Evolutionary conservation across 768 basidiomycete genomes (phyloP), one percentile per base, ranked within the genome.

Genomic region (Kwoniella mangroviensis): DNA sequence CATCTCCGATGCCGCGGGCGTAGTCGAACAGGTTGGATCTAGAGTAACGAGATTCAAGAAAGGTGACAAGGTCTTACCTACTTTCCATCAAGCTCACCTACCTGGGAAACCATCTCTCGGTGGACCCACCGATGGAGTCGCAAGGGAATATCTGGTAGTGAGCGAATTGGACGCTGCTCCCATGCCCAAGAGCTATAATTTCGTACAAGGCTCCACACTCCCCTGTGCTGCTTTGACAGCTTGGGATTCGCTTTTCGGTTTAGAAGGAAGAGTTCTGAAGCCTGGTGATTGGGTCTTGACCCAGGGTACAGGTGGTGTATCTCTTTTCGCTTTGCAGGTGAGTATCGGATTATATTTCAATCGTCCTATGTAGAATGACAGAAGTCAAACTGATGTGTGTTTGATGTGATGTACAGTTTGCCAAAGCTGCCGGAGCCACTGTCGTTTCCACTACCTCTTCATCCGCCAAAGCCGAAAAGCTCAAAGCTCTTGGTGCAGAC

Each of bases 221-320:
- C 70, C 74, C 41, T 75, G 74, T 34, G 74, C 74, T 34, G 74
- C 60, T 42, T n/a, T 75, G 24, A 75, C 74, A 15, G 70, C 74
- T 45, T 75, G 74, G 74, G 69, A 67, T 51, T 63, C 74, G 10
- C 59, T 75, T 2, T 67, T 59, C 53, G 74, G 74, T 1, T 52
- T 72, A 21, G 62, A 65, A 34, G 69, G 73, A 7, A 69, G 62
- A 26, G 49, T 26, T 3, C 28, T 75, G 34, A 60, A 56, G 34
- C 65, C 71, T 11, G 74, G 71, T 26, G 69, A 75, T 21, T 68
- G 63, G 63, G 70, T 74, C 4, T 59, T 74, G 63, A 70, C 68
- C 15, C 73, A 74, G 58, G 73, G 73, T 19, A 74, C 73, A 2
- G 73, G 73, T 9, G 73, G 73, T 53, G 73, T 74, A 9, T 74